Evolutionary conservation across 169 alveolate genomes (phyloP), one percentile per base, ranked within the genome.

Genomic region (Plasmodium cynomolgi): DNA sequence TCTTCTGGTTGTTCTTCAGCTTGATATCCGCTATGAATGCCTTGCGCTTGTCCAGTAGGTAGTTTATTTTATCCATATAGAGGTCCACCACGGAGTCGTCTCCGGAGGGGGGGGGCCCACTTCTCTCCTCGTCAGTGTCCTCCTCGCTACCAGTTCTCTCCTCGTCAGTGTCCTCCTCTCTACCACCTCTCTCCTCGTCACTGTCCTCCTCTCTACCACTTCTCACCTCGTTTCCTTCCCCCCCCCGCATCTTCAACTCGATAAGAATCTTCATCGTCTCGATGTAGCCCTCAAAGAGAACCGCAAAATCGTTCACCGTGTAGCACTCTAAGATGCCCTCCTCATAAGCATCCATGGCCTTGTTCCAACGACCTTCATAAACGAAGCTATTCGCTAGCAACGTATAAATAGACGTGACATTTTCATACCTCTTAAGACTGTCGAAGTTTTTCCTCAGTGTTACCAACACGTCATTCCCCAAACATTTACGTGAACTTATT

Each of bases 331-430:
- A 80, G 9, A 90, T 79, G 9, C 94, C 94, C 33, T 90, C 94
- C 37, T 90, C 94, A 79, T 90, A 90, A 0, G 82, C 34, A 90
- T 90, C 94, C 94, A 90, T 90, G 23, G 94, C 94, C 37, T 90
- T 90, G 23, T 90, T 90, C 94, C 94, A 90, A 41, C 94, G 82
- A 2, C 94, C 94, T 31, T 90, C 94, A 62, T 90, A 90, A 2
- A 90, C 90, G 82, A 56, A 90, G 71, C 73, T 90, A 90, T 90
- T 90, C 1, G 94, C 94, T n/a, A 90, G 34, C 20, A 90, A 33
- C 15, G 82, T 90, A 50, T 80, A 90, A 44, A 90, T 80, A 0
- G 94, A 79, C 0, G 94, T 90, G 11, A 90, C 50, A 81, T 81
- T 90, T 90, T 90, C 94, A 90, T 90, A 90, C 47, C 83, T 80